A percentile compares a stretch with the other conserved stretches of the same genome.
phyloP scores from a whole-genome alignment of 78 protist genomes.

The Anaeramoeba flamelloides region DNA sequence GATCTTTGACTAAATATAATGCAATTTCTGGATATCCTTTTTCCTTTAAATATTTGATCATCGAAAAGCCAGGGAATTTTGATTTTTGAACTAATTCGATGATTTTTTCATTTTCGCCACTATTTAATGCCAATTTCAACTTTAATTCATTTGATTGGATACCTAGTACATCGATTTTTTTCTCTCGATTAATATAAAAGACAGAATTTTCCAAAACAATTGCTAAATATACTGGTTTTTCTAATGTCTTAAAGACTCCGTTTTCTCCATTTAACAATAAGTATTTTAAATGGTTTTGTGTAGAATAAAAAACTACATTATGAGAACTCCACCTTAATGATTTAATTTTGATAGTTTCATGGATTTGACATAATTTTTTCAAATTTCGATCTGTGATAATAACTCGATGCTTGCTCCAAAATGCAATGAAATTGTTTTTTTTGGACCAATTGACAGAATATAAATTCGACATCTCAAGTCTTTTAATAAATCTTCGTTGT shows the following conservation, averaged over 20 bases:
- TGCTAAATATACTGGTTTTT: background rate
- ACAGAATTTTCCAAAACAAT: background rate
- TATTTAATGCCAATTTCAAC: background rate
- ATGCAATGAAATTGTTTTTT: constrained; percentile 3
- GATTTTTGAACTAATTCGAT: background rate
- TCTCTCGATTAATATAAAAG: background rate
- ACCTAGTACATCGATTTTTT: background rate
- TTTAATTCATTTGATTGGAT: background rate
- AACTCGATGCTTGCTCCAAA: background rate
- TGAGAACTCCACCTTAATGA: background rate
- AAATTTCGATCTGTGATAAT: background rate
- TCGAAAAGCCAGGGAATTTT: background rate
- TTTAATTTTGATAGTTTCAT: background rate
- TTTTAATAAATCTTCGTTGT: too few relatives aligned
- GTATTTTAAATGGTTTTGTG: constrained; percentile 11
- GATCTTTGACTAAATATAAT: constrained; percentile 87
- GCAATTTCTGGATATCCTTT: constrained; percentile 56
- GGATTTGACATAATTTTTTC: background rate
- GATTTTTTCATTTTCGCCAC: background rate
- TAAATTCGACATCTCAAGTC: too few relatives aligned
- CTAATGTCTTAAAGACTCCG: constrained; percentile 2
- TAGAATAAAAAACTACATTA: constrained; percentile 1
- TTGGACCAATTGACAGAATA: constrained; percentile 8
- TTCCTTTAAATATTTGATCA: background rate
- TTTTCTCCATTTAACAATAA: constrained; percentile 3